Percentiles rank a stretch among this genome's conserved stretches.
These are phyloP conservation scores for Nelumbo lutea DNA, from an alignment of 164 flowering plant species.

Conservation along the genomic window DNA sequence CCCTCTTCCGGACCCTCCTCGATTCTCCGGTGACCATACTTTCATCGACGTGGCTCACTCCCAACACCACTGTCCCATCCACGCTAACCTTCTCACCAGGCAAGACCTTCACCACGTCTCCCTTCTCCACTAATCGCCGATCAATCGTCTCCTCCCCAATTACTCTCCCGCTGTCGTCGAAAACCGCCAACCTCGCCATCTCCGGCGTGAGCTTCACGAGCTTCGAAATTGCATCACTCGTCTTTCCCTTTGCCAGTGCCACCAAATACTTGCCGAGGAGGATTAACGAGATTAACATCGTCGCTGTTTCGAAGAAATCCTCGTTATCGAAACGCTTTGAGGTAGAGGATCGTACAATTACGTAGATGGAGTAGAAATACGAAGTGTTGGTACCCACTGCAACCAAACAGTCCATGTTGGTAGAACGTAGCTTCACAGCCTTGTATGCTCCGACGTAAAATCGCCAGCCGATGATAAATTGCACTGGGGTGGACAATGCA, in stretches of 20 bases:
- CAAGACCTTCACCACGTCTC: constrained; percentile 13
- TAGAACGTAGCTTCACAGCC: constrained; percentile 8
- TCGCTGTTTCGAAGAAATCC: constrained; percentile 15
- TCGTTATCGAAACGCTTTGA: constrained; percentile 9
- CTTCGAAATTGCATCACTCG: constrained; percentile 11
- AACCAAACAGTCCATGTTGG: constrained; percentile 14
- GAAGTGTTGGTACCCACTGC: constrained; percentile 14
- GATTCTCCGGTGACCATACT: constrained; percentile 19
- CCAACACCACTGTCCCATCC: constrained; percentile 18
- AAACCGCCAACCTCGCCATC: constrained; percentile 2
- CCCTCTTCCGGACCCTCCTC: constrained; percentile 9
- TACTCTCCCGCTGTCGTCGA: constrained; percentile 10
- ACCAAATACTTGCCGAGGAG: constrained; percentile 15
- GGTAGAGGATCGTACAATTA: constrained; percentile 5
- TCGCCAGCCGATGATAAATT: constrained; percentile 17
- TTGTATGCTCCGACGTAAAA: constrained; percentile 13
- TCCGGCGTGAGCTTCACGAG: constrained; percentile 12
- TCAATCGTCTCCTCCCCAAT: constrained; percentile 5
- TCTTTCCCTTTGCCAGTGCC: constrained; percentile 13
- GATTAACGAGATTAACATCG: constrained; percentile 14
- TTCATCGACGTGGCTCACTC: constrained; percentile 15
- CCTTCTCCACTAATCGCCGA: constrained; percentile 3
- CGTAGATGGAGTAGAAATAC: constrained; percentile 12
- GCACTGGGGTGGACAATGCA: constrained; percentile 18
- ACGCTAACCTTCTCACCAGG: constrained; percentile 16